These are phyloP conservation scores for Actinomucor elegans DNA, from an alignment of 371 early-diverging fungal genomes.

Conservation along the genomic window DNA sequence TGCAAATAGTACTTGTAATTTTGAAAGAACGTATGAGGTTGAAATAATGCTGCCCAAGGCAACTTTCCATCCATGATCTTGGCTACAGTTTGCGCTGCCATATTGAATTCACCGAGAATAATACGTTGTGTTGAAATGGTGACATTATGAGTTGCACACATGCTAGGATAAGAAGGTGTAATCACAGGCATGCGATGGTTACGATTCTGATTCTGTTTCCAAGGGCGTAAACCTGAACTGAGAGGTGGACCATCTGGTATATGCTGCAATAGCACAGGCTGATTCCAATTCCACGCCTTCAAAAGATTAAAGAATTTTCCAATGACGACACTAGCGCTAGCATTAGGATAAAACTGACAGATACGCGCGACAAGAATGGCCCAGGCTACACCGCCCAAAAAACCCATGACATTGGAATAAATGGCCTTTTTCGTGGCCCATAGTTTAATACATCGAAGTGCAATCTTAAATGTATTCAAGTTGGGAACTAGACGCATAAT, in stretches of 20 bases:
- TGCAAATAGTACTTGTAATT: slow-evolving; percentile 88
- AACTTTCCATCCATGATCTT: slow-evolving; percentile 17
- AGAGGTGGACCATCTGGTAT: slow-evolving; percentile 67
- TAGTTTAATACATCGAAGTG: slow-evolving; percentile 87
- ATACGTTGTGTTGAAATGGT: slow-evolving; percentile 65
- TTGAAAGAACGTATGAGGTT: slow-evolving; percentile 82
- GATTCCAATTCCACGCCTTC: slow-evolving; percentile 70
- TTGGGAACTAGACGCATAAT: slow-evolving; percentile 85
- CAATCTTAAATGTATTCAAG: slow-evolving; percentile 72
- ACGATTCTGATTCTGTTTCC: slow-evolving; percentile 70
- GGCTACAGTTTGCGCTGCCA: slow-evolving; percentile 23
- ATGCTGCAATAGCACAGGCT: slow-evolving; percentile 80
- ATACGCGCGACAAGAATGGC: slow-evolving; percentile 88
- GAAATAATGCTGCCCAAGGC: slow-evolving; percentile 60
- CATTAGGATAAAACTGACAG: slow-evolving; percentile 91
- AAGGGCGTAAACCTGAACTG: slow-evolving; percentile 68
- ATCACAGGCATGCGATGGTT: slow-evolving; percentile 92
- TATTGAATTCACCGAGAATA: slow-evolving; percentile 67
- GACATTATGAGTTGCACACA: slow-evolving; percentile 97
- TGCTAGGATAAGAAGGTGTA: slow-evolving; percentile 96
- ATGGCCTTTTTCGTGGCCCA: slow-evolving; percentile 88
- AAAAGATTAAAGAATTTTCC: slow-evolving; percentile 80
- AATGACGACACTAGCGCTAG: slow-evolving; percentile 71
- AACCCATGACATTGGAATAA: slow-evolving; percentile 91
- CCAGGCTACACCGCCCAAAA: slow-evolving; percentile 95